Evolutionary conservation across 2,329 filamentous ascomycete genomes (phyloP), one percentile per base, ranked within the genome.

Genomic region (Aspergillus sp.): DNA sequence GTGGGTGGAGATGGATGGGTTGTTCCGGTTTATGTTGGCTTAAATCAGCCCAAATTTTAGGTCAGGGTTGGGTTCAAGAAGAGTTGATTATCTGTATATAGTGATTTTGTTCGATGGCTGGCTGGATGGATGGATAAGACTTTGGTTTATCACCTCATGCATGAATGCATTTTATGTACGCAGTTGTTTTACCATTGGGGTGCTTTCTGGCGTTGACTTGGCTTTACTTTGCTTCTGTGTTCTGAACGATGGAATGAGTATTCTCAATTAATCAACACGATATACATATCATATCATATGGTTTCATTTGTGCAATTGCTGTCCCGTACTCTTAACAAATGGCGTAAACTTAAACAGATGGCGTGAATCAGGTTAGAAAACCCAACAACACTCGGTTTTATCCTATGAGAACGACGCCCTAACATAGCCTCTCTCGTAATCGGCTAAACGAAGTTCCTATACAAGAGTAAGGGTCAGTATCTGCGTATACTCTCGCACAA

Each of bases 1-100:
- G 74, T 96, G 91, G 91, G 93, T 97, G 52, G 89, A 91, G 64
- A 97, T 96, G 93, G 91, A 95, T 74, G 87, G 81, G 63, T 76
- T 97, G 62, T 97, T 96, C 80, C 83, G 84, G 47, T 75, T 75
- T 61, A 75, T 74, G 62, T 82, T 84, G 76, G 81, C 79, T 58
- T 68, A 78, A 34, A 58, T 52, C 15, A 24, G 15, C 12, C n/a
- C 11, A 32, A 24, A 12, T 22, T 45, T n/a, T 9, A 3, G 26
- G 11, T 30, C 26, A 11, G 11, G 9, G 3, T 11, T 4, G 11
- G 8, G 26, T 45, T n/a, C 5, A 18, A 11, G 48, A 30, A 30
- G 26, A 30, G 60, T 62, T 56, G 20, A 55, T 36, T 15, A 47
- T 66, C 59, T 70, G 67, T 69, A 72, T 56, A 71, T 71, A 59